Evolutionary conservation across 164 flowering plant species (phyloP).

Genomic region (Vitis vinifera): DNA sequence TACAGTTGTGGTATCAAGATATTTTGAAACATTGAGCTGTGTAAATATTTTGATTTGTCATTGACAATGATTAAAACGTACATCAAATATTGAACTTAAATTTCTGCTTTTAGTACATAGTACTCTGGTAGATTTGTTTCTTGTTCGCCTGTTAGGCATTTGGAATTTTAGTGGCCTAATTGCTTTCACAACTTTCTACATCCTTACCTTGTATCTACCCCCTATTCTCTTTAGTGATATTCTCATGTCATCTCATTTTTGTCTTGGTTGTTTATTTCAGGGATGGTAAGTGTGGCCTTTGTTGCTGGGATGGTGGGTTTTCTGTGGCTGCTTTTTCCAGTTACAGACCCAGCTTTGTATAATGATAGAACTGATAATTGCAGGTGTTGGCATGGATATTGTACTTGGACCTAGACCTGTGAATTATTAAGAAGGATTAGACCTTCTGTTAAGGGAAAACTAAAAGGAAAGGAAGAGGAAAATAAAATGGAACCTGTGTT

Average conservation of each 20-base stretch:
- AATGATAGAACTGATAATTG: constrained; percentile 55
- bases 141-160: too few species aligned
- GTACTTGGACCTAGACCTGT: constrained; percentile 43
- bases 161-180: too few species aligned
- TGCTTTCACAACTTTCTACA: too few species aligned
- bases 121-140: neutral
- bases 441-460: neutral
- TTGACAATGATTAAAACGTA: neutral
- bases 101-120: neutral
- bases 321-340: constrained; percentile 62
- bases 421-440: neutral
- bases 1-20: neutral
- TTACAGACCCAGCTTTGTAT: constrained; percentile 58
- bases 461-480: neutral
- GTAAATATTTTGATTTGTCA: neutral
- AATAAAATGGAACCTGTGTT: neutral
- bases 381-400: constrained; percentile 73
- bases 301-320: constrained; percentile 53
- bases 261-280: constrained; percentile 31
- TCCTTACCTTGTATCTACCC: too few species aligned
- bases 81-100: neutral
- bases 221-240: neutral
- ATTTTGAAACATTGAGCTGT: neutral
- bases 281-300: constrained; percentile 49
- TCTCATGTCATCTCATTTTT: neutral